phyloP scores from a whole-genome alignment of 805 yeast genomes.

The Pichia cephalocereana region DNA sequence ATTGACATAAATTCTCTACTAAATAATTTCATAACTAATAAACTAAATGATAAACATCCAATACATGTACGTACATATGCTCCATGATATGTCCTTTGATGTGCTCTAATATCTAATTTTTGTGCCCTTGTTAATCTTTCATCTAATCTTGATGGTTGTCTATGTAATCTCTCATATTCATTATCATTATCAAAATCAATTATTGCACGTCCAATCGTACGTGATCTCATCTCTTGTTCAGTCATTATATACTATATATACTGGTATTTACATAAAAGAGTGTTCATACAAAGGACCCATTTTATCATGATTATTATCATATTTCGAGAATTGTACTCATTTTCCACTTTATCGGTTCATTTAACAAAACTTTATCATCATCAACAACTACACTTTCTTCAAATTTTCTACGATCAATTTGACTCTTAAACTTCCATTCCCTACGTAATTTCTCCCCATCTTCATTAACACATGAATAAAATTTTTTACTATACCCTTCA shows the following conservation, averaged over 20 bases:
- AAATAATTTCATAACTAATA: slow-evolving; percentile 57
- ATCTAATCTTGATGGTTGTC: slow-evolving; percentile 27
- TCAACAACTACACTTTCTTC: no score
- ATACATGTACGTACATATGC: slow-evolving; percentile 70
- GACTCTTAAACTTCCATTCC: no score
- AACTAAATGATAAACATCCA: slow-evolving; percentile 55
- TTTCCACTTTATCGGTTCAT: slow-evolving; percentile 23
- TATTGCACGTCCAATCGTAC: not conserved
- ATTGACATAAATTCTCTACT: slow-evolving; percentile 54
- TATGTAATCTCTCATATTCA: not conserved
- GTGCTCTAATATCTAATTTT: slow-evolving; percentile 51
- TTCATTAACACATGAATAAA: no score
- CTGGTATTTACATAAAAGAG: no score
- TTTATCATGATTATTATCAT: no score
- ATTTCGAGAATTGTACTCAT: slow-evolving; percentile 13
- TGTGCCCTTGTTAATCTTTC: slow-evolving; percentile 30
- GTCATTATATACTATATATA: no score
- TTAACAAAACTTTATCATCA: not conserved
- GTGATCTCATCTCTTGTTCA: not conserved
- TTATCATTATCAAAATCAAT: not conserved
- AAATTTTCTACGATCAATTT: no score
- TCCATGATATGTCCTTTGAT: slow-evolving; percentile 79
- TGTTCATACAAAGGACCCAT: no score
- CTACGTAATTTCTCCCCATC: no score
- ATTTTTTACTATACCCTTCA: not conserved